Conservation (phyloP, 75 land plant genomes). For the Pinus taeda region DNA sequence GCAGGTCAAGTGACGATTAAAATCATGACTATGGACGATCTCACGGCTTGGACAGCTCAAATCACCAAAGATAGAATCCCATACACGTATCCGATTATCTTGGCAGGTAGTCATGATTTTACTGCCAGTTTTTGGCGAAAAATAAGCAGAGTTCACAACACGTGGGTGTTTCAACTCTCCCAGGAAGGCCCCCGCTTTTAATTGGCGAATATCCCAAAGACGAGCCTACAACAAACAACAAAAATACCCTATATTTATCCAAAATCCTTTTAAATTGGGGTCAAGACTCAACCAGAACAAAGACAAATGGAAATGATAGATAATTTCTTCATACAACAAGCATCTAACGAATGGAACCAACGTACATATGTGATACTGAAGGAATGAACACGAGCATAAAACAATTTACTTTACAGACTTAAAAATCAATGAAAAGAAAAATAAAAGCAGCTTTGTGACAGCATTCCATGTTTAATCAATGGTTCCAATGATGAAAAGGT, state of each 20-base stretch:
- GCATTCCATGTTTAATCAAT: not conserved
- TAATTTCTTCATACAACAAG: not conserved
- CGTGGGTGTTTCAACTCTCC: slow-evolving; percentile 65
- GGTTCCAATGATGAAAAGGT: not conserved
- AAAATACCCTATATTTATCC: not conserved
- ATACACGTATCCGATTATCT: slow-evolving; percentile 91
- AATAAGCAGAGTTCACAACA: slow-evolving; percentile 95
- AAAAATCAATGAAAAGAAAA: not conserved
- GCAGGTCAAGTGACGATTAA: slow-evolving; percentile 88
- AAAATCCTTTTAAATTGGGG: slow-evolving; percentile 2
- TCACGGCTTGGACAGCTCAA: slow-evolving; percentile 80
- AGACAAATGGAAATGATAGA: not conserved
- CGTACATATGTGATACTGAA: not conserved
- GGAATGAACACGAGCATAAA: not conserved
- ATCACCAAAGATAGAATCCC: slow-evolving; percentile 89
- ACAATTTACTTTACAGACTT: not conserved
- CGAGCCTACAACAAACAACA: slow-evolving; percentile 51
- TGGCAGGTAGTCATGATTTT: slow-evolving; percentile 93
- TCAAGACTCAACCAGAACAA: not conserved
- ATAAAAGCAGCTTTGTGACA: not conserved
- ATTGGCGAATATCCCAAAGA: slow-evolving; percentile 81
- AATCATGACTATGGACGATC: slow-evolving; percentile 98
- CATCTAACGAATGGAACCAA: not conserved
- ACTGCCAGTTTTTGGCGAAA: slow-evolving; percentile 81
- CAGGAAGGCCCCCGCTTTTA: slow-evolving; percentile 50